Percentiles rank a stretch among this genome's conserved stretches.
These are phyloP conservation scores for Tylopilus balloui DNA, from an alignment of 768 basidiomycete species.

Conservation along the genomic window DNA sequence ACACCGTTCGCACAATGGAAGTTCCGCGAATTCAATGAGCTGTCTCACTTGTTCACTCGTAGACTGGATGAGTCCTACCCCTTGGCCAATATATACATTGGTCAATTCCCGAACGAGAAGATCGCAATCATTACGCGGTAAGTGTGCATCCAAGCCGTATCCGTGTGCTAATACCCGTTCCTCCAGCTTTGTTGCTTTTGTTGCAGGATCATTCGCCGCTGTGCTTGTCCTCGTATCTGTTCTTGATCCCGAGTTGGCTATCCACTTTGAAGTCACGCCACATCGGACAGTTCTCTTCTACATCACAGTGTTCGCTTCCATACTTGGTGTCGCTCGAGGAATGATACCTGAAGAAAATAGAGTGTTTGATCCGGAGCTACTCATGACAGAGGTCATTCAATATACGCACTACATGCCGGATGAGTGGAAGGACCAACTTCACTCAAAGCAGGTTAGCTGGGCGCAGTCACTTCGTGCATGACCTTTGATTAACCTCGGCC, in stretches of 20 bases:
- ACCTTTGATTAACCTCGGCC: neutral
- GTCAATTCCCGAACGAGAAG: conserved; percentile 96
- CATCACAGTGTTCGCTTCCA: conserved; percentile 78
- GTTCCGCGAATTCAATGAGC: conserved; percentile 97
- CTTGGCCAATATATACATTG: conserved; percentile 89
- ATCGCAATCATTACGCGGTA: conserved; percentile 86
- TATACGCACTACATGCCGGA: conserved; percentile 97
- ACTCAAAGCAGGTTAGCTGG: conserved; percentile 71
- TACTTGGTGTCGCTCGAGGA: conserved; percentile 85
- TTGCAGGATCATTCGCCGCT: conserved; percentile 94
- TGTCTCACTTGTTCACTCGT: conserved; percentile 87
- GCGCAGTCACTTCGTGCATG: neutral
- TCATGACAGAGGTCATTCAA: conserved; percentile 88
- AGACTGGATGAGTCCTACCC: conserved; percentile 88
- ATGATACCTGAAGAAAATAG: conserved; percentile 95
- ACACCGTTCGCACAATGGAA: conserved; percentile 97
- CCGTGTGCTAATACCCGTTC: neutral
- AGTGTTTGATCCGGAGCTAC: conserved; percentile 89
- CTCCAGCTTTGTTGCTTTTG: conserved; percentile 86
- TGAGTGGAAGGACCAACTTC: conserved; percentile 84
- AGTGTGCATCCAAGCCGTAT: conserved; percentile 21
- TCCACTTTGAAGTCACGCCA: conserved; percentile 92
- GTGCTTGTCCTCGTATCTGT: conserved; percentile 90
- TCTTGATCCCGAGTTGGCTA: conserved; percentile 88
- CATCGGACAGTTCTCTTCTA: conserved; percentile 95